phyloP scores from a whole-genome alignment of 768 basidiomycete species.

The Mycena indigotica region DNA sequence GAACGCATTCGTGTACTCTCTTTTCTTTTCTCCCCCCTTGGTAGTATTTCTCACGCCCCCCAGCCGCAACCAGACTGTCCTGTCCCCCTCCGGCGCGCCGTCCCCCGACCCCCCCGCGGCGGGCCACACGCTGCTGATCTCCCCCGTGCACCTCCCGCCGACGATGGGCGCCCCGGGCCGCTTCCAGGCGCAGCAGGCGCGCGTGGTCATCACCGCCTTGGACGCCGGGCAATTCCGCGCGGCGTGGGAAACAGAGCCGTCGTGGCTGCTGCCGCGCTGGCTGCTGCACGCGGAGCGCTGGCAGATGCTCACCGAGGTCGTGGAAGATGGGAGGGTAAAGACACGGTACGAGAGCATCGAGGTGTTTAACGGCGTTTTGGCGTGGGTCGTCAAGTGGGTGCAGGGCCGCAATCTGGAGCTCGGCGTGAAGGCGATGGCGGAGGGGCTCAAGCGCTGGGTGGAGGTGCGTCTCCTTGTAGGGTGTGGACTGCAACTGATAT shows the following conservation, averaged over 20 bases:
- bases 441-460: constrained; percentile 54
- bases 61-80: constrained; percentile 54
- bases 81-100: constrained; percentile 40
- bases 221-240: constrained; percentile 58
- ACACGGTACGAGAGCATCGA: constrained; percentile 69
- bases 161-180: constrained; percentile 47
- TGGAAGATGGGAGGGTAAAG: constrained; percentile 43
- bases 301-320: constrained; percentile 57
- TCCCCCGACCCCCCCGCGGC: constrained; percentile 51
- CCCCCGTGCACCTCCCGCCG: constrained; percentile 61
- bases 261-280: constrained; percentile 43
- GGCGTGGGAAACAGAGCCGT: constrained; percentile 48
- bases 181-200: constrained; percentile 41
- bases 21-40: no score
- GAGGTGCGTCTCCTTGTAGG: constrained; percentile 35
- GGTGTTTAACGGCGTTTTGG: constrained; percentile 58
- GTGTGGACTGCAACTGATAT: background rate
- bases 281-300: constrained; percentile 59
- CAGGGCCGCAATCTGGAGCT: constrained; percentile 43
- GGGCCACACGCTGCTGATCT: constrained; percentile 51
- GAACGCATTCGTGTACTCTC: constrained; percentile 68
- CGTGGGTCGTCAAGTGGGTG: constrained; percentile 53
- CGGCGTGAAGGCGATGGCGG: constrained; percentile 57
- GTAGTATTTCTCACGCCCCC: background rate
- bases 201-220: constrained; percentile 49